Evolutionary conservation across 495 filamentous ascomycete genomes (phyloP).

Genomic region (Apodospora peruviana): DNA sequence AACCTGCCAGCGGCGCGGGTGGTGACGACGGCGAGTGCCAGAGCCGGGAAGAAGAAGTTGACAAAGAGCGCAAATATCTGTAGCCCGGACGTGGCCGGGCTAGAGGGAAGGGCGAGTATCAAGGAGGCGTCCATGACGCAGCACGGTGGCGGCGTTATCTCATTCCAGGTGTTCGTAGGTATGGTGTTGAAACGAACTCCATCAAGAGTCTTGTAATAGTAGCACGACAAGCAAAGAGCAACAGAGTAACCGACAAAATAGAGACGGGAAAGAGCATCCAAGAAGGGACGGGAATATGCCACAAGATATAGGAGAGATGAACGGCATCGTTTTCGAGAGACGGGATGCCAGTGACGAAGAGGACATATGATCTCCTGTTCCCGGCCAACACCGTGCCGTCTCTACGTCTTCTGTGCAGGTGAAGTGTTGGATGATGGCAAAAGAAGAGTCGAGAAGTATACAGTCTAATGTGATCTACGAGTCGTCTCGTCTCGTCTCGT

Average conservation of each 20-base stretch:
- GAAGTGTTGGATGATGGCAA: too few relatives aligned
- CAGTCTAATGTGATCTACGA: slow-evolving; percentile 17
- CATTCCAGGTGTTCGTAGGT: slow-evolving; percentile 19
- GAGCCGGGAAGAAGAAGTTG: slow-evolving; percentile 40
- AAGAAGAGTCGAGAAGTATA: slow-evolving; percentile 5
- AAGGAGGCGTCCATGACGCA: slow-evolving; percentile 24
- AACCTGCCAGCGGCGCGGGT: slow-evolving; percentile 39
- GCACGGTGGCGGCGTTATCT: slow-evolving; percentile 15
- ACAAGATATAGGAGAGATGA: slow-evolving; percentile 21
- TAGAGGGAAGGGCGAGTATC: slow-evolving; percentile 11
- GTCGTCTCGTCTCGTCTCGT: slow-evolving; percentile 21
- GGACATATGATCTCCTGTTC: slow-evolving; percentile 10
- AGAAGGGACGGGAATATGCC: slow-evolving; percentile 14
- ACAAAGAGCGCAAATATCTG: slow-evolving; percentile 42
- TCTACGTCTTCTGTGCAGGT: slow-evolving; percentile 3
- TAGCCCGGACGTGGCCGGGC: slow-evolving; percentile 17
- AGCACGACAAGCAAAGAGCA: not conserved
- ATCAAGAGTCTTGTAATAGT: slow-evolving; percentile 10
- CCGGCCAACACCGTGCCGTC: slow-evolving; percentile 17
- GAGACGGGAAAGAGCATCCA: slow-evolving; percentile 8
- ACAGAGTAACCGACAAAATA: slow-evolving; percentile 8
- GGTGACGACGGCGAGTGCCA: slow-evolving; percentile 38
- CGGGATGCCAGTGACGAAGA: slow-evolving; percentile 8
- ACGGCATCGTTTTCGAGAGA: slow-evolving; percentile 2
- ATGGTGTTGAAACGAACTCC: slow-evolving; percentile 10